Base-by-base conservation (phyloP, 805 yeast genomes). In the Candida vaughaniae region DNA sequence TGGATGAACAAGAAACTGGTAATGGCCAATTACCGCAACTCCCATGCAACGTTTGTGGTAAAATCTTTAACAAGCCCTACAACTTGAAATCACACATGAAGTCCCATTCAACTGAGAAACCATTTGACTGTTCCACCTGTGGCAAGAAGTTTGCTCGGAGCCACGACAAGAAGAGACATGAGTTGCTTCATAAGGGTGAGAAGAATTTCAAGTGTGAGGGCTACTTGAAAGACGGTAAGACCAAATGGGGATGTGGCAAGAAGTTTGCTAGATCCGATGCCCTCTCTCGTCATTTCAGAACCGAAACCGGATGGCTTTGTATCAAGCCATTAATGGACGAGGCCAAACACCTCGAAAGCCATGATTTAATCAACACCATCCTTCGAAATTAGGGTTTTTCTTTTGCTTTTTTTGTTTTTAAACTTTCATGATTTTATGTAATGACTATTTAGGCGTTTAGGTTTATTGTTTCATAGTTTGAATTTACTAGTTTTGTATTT, bases 251-350 rank as follows among this genome's bases (percentile, higher is more conserved):
- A 3, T 83, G 91, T 55, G 82, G 84, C 11, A 77, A 79, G 52
- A 68, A 71, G 45, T 84, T 84, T 58, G 88, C 90, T 4, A 65
- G 93, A 28, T 80, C 85, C 2, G 93, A 85, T 55, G 93, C 91
- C 0, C 66, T 84, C 27, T 79, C 85, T 2, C 70, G 91, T 35
- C 93, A 84, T 52, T 82, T 83, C 52, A 64, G 85, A 38, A 80
- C 90, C 2, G 91, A 82, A 42, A 77, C 85, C 0, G 93, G 93
- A 1, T 74, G 82, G 67, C 59, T 68, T 14, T 84, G 93, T 53
- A 75, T 84, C 35, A 65, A 71, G 42, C 85, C 86, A 3, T 63
- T 83, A 43, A 70, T 81, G 68, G 76, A 72, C 22, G 87, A 80
- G 42, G 82, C 71, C n/a, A 64, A 57, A 42, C 57, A 52, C 20